Evolutionary conservation across 495 filamentous ascomycete species (phyloP).

Genomic region (Aspergillus wentii): DNA sequence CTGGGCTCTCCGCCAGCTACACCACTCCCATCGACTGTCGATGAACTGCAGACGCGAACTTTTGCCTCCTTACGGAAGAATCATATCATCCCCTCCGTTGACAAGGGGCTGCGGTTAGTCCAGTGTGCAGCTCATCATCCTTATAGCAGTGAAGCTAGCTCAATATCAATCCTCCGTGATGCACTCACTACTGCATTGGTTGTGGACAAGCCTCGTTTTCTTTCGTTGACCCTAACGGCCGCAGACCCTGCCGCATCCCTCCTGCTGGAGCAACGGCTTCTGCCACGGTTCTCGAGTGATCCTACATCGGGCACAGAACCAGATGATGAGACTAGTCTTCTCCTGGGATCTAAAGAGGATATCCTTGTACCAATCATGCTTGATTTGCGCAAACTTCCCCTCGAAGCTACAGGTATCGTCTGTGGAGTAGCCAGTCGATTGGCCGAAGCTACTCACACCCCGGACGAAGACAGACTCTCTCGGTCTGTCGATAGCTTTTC

Average conservation of each 20-base stretch:
- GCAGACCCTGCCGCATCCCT: constrained; percentile 76
- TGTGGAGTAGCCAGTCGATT: constrained; percentile 83
- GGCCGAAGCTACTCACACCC: constrained; percentile 47
- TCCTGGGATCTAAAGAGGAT: constrained; percentile 77
- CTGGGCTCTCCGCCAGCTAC: constrained; percentile 54
- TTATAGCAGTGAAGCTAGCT: constrained; percentile 39
- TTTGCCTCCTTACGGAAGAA: constrained; percentile 71
- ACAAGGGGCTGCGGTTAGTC: constrained; percentile 63
- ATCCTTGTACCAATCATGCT: constrained; percentile 85
- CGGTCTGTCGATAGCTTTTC: constrained; percentile 7
- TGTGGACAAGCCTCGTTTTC: constrained; percentile 68
- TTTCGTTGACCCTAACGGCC: constrained; percentile 80
- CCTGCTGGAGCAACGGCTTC: constrained; percentile 69
- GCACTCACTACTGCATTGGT: constrained; percentile 46
- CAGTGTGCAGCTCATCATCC: constrained; percentile 72
- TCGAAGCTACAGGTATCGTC: constrained; percentile 90
- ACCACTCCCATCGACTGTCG: constrained; percentile 69
- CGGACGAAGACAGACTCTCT: constrained; percentile 10
- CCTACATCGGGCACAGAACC: constrained; percentile 45
- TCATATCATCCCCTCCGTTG: constrained; percentile 68
- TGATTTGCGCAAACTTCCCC: constrained; percentile 72
- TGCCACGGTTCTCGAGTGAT: constrained; percentile 46
- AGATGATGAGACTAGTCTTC: constrained; percentile 41
- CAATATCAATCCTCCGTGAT: constrained; percentile 41
- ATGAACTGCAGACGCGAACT: constrained; percentile 76